phyloP scores from a whole-genome alignment of 2,329 filamentous ascomycete genomes.

The Parafenestella ontariensis region DNA sequence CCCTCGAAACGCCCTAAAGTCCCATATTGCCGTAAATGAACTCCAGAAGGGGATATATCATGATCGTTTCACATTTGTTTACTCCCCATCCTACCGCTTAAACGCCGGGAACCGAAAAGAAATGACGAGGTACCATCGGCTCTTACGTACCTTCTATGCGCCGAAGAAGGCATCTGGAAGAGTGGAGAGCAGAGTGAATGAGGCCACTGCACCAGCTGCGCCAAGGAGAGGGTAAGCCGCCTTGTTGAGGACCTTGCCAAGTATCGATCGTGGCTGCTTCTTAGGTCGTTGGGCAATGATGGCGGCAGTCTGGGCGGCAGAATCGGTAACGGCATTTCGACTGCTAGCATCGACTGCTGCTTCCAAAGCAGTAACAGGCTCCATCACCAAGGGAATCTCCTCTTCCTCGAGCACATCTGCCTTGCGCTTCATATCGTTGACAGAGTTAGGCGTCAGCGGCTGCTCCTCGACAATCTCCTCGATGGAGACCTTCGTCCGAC shows the following conservation, averaged over 20 bases:
- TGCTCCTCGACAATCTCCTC: constrained; percentile 43
- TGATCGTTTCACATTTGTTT: neutral
- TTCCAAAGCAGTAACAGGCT: neutral
- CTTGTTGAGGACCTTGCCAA: constrained; percentile 19
- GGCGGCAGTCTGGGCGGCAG: constrained; percentile 11
- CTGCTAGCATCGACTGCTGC: neutral
- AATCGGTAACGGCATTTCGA: neutral
- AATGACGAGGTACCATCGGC: neutral
- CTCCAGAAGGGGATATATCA: neutral
- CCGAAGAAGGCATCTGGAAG: constrained; percentile 33
- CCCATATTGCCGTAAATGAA: neutral
- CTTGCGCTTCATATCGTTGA: constrained; percentile 41
- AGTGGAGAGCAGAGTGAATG: constrained; percentile 27
- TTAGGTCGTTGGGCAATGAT: constrained; percentile 25
- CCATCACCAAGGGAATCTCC: neutral
- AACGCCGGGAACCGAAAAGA: neutral
- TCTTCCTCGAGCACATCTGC: constrained; percentile 34
- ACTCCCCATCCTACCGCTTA: neutral
- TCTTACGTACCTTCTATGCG: neutral
- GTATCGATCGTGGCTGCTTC: constrained; percentile 25
- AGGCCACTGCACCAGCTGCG: constrained; percentile 25
- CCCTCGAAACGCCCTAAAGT: neutral
- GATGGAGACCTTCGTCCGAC: constrained; percentile 40
- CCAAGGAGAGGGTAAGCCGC: constrained; percentile 22
- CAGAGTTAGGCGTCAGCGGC: constrained; percentile 38